Conservation (phyloP, 225 moss, liverwort and hornwort genomes). For the Straminergon stramineum region DNA sequence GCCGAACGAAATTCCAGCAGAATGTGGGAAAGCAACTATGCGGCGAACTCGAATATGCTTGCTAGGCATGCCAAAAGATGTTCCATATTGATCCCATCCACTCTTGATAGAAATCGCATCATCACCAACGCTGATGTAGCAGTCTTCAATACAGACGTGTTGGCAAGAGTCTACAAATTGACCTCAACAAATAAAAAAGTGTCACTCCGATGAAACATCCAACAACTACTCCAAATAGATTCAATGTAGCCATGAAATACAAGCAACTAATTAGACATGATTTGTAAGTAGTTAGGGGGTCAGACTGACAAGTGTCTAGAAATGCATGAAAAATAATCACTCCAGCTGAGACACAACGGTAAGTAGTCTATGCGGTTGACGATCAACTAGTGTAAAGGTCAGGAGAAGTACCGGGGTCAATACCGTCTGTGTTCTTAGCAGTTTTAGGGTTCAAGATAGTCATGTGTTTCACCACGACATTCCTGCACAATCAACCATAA, state of each 20-base stretch:
- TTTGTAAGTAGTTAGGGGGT: background rate
- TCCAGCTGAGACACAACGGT: background rate
- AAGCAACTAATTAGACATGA: background rate
- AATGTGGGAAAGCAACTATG: conserved; percentile 40
- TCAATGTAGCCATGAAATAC: background rate
- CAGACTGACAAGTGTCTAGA: background rate
- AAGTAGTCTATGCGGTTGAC: background rate
- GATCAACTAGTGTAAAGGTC: background rate
- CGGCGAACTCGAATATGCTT: conserved; percentile 46
- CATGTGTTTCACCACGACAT: conserved; percentile 35
- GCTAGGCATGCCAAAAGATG: conserved; percentile 64
- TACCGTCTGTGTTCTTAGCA: conserved; percentile 46
- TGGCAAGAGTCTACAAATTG: conserved; percentile 59
- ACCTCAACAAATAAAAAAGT: background rate
- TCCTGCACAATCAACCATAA: conserved; percentile 18
- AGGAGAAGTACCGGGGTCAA: conserved; percentile 34
- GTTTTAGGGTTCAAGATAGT: conserved; percentile 34
- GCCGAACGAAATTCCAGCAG: conserved; percentile 76
- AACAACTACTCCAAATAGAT: background rate
- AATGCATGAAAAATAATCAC: background rate
- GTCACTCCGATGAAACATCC: background rate
- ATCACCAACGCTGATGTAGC: conserved; percentile 73
- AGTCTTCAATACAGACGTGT: conserved; percentile 81
- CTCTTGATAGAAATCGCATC: conserved; percentile 92
- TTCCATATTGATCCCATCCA: conserved; percentile 93